These are phyloP conservation scores for Pleurotus ostreatus DNA, from an alignment of 768 basidiomycete genomes.

Conservation along the genomic window DNA sequence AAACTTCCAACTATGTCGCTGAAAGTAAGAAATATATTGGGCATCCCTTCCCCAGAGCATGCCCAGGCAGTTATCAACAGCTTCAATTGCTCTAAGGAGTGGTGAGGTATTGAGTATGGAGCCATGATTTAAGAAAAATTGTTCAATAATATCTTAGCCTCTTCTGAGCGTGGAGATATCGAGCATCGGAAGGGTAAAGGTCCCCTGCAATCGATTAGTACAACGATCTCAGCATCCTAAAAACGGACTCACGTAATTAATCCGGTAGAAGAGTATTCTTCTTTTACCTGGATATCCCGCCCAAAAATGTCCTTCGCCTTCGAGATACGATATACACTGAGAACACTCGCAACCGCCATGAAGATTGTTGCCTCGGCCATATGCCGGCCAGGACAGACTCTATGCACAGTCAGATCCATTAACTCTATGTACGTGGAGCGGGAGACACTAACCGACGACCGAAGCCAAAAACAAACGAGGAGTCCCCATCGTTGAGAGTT, in stretches of 20 bases:
- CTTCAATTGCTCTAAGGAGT: neutral
- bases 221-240: neutral
- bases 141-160: neutral
- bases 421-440: neutral
- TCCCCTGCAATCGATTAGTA: neutral
- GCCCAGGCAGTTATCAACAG: neutral
- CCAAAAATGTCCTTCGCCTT: neutral
- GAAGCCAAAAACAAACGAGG: slow-evolving; percentile 5
- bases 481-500: neutral
- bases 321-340: neutral
- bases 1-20: neutral
- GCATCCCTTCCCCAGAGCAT: too few species aligned
- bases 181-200: slow-evolving; percentile 1
- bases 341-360: slow-evolving; percentile 1
- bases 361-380: slow-evolving; percentile 6
- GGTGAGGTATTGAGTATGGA: too few species aligned
- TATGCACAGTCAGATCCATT: neutral
- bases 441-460: slow-evolving; percentile 1
- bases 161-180: neutral
- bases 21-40: too few species aligned
- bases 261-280: neutral
- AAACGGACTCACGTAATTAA: neutral
- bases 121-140: neutral
- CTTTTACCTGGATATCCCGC: neutral
- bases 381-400: slow-evolving; percentile 3